These are phyloP conservation scores for Rhizopogon roseolus DNA, from an alignment of 768 basidiomycete species.

Conservation along the genomic window DNA sequence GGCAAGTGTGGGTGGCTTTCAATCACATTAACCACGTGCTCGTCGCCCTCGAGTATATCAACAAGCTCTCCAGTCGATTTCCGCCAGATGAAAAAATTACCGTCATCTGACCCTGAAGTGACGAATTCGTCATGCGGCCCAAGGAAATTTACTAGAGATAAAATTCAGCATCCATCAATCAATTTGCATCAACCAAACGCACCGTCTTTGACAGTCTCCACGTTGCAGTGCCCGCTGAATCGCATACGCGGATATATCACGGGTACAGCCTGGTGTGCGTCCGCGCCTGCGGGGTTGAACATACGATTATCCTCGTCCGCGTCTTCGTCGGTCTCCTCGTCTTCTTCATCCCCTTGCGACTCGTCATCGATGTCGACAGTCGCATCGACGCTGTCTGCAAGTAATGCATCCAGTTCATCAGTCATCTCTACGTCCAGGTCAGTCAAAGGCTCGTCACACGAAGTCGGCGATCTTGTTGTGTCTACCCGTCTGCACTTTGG, in stretches of 20 bases:
- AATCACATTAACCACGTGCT: conserved; percentile 78
- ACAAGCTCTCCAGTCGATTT: conserved; percentile 60
- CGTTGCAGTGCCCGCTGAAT: conserved; percentile 70
- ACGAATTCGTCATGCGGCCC: conserved; percentile 77
- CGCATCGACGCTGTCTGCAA: conserved; percentile 16
- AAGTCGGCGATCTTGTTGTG: conserved; percentile 6
- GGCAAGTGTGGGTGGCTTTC: conserved; percentile 79
- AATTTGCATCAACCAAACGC: conserved; percentile 17
- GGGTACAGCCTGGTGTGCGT: conserved; percentile 34
- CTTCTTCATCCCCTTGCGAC: conserved; percentile 21
- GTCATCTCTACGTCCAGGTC: neutral
- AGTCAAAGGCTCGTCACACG: neutral
- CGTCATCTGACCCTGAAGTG: conserved; percentile 82
- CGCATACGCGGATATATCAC: conserved; percentile 58
- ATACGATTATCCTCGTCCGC: conserved; percentile 27
- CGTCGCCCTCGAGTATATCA: conserved; percentile 83
- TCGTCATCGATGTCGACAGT: conserved; percentile 22
- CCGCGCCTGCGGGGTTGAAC: conserved; percentile 18
- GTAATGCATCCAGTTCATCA: conserved; percentile 3
- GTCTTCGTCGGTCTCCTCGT: conserved; percentile 28
- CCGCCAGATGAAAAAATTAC: conserved; percentile 84
- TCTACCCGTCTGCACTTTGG: conserved; percentile 19
- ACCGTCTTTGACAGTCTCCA: conserved; percentile 88
- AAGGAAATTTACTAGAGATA: conserved; percentile 71
- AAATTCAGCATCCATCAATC: neutral